Conservation (phyloP, 2,329 filamentous ascomycete genomes). For the Apiospora arundinis region DNA sequence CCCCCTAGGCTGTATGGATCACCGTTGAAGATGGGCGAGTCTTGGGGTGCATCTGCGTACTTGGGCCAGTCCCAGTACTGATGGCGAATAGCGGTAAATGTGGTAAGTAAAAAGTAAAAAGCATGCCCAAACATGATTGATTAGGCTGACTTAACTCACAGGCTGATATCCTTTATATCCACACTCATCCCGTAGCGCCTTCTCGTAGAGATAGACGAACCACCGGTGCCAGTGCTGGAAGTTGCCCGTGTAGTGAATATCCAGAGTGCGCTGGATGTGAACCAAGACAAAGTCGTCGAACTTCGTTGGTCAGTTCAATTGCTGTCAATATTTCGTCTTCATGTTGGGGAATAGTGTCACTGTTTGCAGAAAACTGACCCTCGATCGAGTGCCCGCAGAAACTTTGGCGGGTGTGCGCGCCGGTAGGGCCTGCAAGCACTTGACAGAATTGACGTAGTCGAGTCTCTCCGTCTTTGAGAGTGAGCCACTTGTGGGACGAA, state of each 20-base stretch:
- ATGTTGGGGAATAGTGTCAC: too few species aligned
- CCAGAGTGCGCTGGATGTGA: conserved; percentile 49
- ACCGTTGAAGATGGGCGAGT: conserved; percentile 63
- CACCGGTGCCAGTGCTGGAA: conserved; percentile 53
- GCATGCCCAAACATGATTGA: too few species aligned
- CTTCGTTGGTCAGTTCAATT: conserved; percentile 31
- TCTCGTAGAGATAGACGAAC: conserved; percentile 47
- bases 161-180: conserved; percentile 49
- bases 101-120: too few species aligned
- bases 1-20: conserved; percentile 56
- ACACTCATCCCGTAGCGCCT: conserved; percentile 47
- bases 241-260: conserved; percentile 43
- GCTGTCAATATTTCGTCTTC: not conserved
- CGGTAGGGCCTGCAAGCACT: conserved; percentile 44
- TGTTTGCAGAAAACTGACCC: not conserved
- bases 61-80: conserved; percentile 61
- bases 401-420: not conserved
- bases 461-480: conserved; percentile 35
- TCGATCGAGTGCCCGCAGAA: not conserved
- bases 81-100: too few species aligned
- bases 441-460: conserved; percentile 47
- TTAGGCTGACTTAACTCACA: conserved; percentile 34
- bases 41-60: conserved; percentile 50
- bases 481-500: not conserved
- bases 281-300: conserved; percentile 52